These are phyloP conservation scores for Ascochyta lentis DNA, from an alignment of 2,329 filamentous ascomycete genomes.

Conservation along the genomic window DNA sequence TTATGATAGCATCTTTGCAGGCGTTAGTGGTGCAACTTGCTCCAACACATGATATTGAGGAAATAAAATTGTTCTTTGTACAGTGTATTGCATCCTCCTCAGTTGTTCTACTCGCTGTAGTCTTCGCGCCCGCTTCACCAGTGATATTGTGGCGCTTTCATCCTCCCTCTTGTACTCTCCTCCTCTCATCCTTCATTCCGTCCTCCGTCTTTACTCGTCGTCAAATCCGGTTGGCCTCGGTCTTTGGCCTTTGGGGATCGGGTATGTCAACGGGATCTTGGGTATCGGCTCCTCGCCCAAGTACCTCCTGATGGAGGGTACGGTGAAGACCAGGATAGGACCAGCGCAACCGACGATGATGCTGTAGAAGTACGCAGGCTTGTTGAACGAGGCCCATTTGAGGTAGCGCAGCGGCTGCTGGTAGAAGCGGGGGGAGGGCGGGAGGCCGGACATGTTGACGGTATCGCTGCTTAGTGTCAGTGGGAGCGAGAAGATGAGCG, in stretches of 20 bases:
- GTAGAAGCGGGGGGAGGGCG: constrained; percentile 73
- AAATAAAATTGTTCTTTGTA: constrained; percentile 37
- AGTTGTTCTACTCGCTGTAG: neutral
- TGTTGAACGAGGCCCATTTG: constrained; percentile 85
- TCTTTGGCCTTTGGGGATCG: constrained; percentile 61
- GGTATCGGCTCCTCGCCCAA: constrained; percentile 75
- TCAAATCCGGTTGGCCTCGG: constrained; percentile 56
- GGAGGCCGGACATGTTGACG: constrained; percentile 61
- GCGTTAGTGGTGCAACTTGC: constrained; percentile 4
- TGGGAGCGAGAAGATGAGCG: neutral
- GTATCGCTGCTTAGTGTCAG: constrained; percentile 3
- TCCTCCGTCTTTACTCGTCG: constrained; percentile 40
- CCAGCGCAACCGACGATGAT: constrained; percentile 75
- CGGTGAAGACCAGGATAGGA: constrained; percentile 71
- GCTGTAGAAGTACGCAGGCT: constrained; percentile 91
- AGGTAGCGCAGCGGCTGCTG: constrained; percentile 81
- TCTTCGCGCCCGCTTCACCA: neutral
- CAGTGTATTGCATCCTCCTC: constrained; percentile 22
- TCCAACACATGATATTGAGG: constrained; percentile 2
- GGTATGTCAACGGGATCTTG: constrained; percentile 86
- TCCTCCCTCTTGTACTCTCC: neutral
- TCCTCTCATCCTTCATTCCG: neutral
- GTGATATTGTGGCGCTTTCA: constrained; percentile 5
- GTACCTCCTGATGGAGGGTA: constrained; percentile 73
- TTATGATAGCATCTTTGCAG: neutral